These are phyloP conservation scores for Exserohilum turcica DNA, from an alignment of 2,329 filamentous ascomycete species.

Conservation along the genomic window DNA sequence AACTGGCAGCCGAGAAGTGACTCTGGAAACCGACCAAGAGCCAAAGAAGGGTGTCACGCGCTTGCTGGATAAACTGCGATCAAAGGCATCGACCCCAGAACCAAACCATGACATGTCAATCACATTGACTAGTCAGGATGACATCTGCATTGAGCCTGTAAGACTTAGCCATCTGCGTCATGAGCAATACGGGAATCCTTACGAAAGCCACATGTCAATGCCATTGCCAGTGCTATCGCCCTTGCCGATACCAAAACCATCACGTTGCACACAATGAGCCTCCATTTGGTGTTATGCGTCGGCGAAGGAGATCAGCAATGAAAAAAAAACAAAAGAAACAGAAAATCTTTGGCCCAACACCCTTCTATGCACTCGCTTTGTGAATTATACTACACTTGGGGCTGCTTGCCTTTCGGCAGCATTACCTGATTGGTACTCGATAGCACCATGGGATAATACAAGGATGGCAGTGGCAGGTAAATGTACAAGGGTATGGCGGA, in stretches of 20 bases:
- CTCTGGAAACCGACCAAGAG: constrained; percentile 7
- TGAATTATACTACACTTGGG: too few species aligned
- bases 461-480: too few species aligned
- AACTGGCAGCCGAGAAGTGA: constrained; percentile 11
- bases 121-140: constrained; percentile 24
- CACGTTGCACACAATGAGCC: too few species aligned
- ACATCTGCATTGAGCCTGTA: constrained; percentile 20
- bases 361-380: too few species aligned
- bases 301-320: too few species aligned
- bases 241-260: background rate
- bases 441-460: too few species aligned
- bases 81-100: background rate
- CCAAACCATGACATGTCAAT: constrained; percentile 26
- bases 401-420: too few species aligned
- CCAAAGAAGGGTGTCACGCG: constrained; percentile 3
- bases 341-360: too few species aligned
- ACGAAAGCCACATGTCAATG: constrained; percentile 7
- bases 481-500: too few species aligned
- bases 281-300: too few species aligned
- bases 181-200: background rate
- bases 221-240: background rate
- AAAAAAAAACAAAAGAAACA: too few species aligned
- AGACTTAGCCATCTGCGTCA: background rate
- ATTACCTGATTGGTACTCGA: too few species aligned
- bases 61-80: constrained; percentile 20